A percentile compares a stretch with the other conserved stretches of the same genome.
These are phyloP conservation scores for Leccinum obscurum DNA, from an alignment of 768 basidiomycete genomes.

Conservation along the genomic window DNA sequence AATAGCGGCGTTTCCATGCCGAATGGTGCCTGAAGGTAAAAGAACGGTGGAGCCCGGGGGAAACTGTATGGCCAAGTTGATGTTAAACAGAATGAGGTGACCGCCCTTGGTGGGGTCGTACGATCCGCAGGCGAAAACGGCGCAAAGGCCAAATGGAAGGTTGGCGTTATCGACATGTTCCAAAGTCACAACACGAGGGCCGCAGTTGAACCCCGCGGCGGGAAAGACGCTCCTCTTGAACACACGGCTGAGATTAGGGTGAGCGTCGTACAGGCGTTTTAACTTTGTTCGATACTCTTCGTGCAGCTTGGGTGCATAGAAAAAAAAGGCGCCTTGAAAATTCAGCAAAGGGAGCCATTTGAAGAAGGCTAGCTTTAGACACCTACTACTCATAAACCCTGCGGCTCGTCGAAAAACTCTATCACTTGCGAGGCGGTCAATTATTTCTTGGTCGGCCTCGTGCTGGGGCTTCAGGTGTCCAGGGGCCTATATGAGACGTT, in stretches of 20 bases:
- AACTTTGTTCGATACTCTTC: not conserved
- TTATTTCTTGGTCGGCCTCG: too few species aligned
- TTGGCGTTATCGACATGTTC: conserved; percentile 34
- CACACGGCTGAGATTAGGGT: too few species aligned
- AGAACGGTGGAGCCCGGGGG: not conserved
- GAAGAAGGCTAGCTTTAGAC: too few species aligned
- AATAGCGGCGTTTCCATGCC: not conserved
- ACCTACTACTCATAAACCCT: not conserved
- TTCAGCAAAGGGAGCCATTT: not conserved
- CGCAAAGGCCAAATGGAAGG: conserved; percentile 34
- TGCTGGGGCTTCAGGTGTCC: too few species aligned
- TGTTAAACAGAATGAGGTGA: conserved; percentile 1
- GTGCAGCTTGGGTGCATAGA: not conserved
- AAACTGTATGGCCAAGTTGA: not conserved
- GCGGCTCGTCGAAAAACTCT: too few species aligned
- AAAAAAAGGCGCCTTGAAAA: not conserved
- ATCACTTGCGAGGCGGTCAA: too few species aligned
- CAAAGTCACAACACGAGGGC: conserved; percentile 8
- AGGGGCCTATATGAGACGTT: too few species aligned
- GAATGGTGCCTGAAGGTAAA: not conserved
- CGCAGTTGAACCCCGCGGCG: conserved; percentile 33
- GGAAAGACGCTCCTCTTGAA: conserved; percentile 17
- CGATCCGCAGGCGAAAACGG: conserved; percentile 29
- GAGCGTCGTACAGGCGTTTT: too few species aligned
- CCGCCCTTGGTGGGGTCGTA: not conserved